Evolutionary conservation across 176 grass and related monocot genomes (phyloP).

Genomic region (Sorghum bicolor): DNA sequence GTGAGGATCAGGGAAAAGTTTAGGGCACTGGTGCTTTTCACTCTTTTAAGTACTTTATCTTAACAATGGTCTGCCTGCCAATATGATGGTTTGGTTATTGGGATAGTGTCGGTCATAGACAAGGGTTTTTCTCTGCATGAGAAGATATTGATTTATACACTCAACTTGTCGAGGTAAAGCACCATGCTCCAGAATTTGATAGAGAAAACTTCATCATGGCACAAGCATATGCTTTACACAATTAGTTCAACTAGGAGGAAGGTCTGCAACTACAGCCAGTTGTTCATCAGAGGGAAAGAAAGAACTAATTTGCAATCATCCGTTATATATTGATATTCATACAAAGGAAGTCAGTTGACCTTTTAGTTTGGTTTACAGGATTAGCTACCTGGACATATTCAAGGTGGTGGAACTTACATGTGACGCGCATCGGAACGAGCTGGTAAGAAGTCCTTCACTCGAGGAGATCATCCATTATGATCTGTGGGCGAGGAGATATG

Average conservation of each 20-base stretch:
- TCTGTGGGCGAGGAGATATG: constrained; percentile 79
- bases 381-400: constrained; percentile 91
- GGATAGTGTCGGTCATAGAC: background rate
- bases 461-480: constrained; percentile 97
- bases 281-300: background rate
- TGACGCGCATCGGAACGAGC: constrained; percentile 67
- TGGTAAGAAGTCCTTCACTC: constrained; percentile 60
- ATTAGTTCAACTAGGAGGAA: background rate
- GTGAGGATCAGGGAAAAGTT: background rate
- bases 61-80: background rate
- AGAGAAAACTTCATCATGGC: background rate
- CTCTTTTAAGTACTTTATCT: background rate
- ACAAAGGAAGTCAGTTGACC: background rate
- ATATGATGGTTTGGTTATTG: background rate
- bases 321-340: background rate
- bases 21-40: background rate
- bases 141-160: background rate
- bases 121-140: background rate
- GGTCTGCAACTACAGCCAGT: background rate
- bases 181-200: background rate
- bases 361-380: constrained; percentile 49
- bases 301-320: background rate
- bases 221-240: background rate
- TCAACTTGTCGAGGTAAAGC: background rate
- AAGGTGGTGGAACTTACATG: constrained; percentile 88